These are phyloP conservation scores for Hordeum pubiflorum DNA, from an alignment of 202 grass and related monocot genomes.

Conservation along the genomic window DNA sequence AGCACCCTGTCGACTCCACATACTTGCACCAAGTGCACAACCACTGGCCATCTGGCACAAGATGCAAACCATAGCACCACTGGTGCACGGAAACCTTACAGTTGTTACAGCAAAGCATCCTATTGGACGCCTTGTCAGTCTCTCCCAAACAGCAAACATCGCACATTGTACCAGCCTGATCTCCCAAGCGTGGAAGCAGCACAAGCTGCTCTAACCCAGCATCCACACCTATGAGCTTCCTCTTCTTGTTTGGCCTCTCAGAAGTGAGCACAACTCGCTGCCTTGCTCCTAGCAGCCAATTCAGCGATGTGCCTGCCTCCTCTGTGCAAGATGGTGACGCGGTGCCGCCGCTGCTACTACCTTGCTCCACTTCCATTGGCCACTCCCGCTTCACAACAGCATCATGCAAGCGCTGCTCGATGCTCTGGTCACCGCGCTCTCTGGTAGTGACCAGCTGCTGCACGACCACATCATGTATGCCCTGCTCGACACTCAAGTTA, in stretches of 20 bases:
- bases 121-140: slow-evolving; percentile 38
- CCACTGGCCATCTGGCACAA: slow-evolving; percentile 49
- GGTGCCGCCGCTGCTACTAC: slow-evolving; percentile 3
- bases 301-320: slow-evolving; percentile 39
- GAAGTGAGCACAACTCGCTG: slow-evolving; percentile 80
- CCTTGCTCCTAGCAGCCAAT: slow-evolving; percentile 69
- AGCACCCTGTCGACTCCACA: slow-evolving; percentile 33
- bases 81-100: slow-evolving; percentile 80
- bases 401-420: slow-evolving; percentile 23
- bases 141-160: slow-evolving; percentile 73
- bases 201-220: slow-evolving; percentile 79
- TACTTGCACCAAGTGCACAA: slow-evolving; percentile 67
- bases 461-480: slow-evolving; percentile 38
- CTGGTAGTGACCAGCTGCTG: slow-evolving; percentile 34
- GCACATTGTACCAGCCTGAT: slow-evolving; percentile 35
- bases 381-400: slow-evolving; percentile 24
- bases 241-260: slow-evolving; percentile 93
- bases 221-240: slow-evolving; percentile 74
- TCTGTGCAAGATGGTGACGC: slow-evolving; percentile 7
- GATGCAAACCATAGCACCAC: slow-evolving; percentile 87
- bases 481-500: slow-evolving; percentile 12
- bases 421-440: slow-evolving; percentile 26
- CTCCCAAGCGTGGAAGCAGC: slow-evolving; percentile 42
- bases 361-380: slow-evolving; percentile 25
- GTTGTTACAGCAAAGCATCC: slow-evolving; percentile 52